Base-by-base conservation (phyloP, 106 monocot genomes). In the Dioscorea zingiberensis region DNA sequence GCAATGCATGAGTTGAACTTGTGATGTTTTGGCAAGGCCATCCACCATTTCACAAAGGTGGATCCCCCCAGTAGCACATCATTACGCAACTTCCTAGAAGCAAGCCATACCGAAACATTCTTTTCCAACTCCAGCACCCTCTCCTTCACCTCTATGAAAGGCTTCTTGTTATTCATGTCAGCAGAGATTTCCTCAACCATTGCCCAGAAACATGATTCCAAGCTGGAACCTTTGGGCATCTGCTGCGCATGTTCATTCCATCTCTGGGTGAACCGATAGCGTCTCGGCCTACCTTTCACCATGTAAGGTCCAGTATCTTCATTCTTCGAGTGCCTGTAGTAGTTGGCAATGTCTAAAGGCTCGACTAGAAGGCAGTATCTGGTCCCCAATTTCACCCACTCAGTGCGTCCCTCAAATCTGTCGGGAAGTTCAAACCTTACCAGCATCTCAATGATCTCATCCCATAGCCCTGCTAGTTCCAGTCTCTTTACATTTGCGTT, bases 311-410 rank as follows among this genome's bases (percentile, higher is more conserved):
- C 84, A 1, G 84, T 79, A 58, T 84, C 84, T 55, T 79, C 84
- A 54, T 84, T 84, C 76, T 80, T 84, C 0, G 71, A 58, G 26
- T 76, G 84, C 32, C 80, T 69, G 59, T 84, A 80, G 62, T 79
- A 84, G 69, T 84, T 84, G 54, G 84, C 84, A 23, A 84, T 79
- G 65, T 84, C 84, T 62, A 84, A 67, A 23, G 84, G 84, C 54
- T 84, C 84, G 29, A 80, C 84, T 16, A 84, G 25, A 14, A 60
- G 58, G n/a, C 84, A 56, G 25, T 84, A 84, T 13, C 44, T 22
- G 11, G 75, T 84, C 15, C 84, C 84, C 51, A 84, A 44, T 32
- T 69, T 72, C 64, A 79, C 72, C 84, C 84, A 84, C 11, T 84
- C 69, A 32, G 27, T 15, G 13, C 63, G 68, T 1, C 69, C 46